Percentiles rank a stretch among this genome's conserved stretches.
Evolutionary conservation across 306 rosid species (phyloP).

Genomic region (Hippophae rhamnoides): DNA sequence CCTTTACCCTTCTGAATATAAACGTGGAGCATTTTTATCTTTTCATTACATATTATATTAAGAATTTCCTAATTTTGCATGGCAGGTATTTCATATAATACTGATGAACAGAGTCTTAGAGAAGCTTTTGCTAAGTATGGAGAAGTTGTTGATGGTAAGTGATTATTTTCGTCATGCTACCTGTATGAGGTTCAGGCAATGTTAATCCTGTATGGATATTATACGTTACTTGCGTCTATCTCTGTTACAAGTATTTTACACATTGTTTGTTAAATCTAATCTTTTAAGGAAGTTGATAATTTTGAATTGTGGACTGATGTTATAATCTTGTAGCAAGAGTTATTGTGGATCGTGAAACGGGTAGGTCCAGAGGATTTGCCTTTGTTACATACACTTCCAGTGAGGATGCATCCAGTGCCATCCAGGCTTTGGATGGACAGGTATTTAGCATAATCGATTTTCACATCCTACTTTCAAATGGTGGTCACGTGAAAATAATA

Average conservation of each 20-base stretch:
- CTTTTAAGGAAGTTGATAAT: background rate
- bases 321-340: conserved; percentile 47
- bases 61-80: conserved; percentile 2
- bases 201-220: background rate
- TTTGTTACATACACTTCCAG: conserved; percentile 53
- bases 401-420: conserved; percentile 83
- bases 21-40: background rate
- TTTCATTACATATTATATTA: background rate
- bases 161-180: too few species aligned
- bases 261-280: background rate
- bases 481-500: too few species aligned
- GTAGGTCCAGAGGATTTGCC: conserved; percentile 87
- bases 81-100: conserved; percentile 58
- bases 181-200: conserved; percentile 1
- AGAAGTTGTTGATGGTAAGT: conserved; percentile 67
- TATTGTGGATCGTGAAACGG: conserved; percentile 65
- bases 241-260: background rate
- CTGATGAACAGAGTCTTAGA: conserved; percentile 58
- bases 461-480: too few species aligned
- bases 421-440: conserved; percentile 82
- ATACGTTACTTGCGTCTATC: background rate
- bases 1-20: background rate
- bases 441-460: conserved; percentile 20
- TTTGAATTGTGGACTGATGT: background rate
- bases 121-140: conserved; percentile 75